Evolutionary conservation across 148 eudicot species (phyloP), one percentile per base, ranked within the genome.

Genomic region (Diospyros kaki): DNA sequence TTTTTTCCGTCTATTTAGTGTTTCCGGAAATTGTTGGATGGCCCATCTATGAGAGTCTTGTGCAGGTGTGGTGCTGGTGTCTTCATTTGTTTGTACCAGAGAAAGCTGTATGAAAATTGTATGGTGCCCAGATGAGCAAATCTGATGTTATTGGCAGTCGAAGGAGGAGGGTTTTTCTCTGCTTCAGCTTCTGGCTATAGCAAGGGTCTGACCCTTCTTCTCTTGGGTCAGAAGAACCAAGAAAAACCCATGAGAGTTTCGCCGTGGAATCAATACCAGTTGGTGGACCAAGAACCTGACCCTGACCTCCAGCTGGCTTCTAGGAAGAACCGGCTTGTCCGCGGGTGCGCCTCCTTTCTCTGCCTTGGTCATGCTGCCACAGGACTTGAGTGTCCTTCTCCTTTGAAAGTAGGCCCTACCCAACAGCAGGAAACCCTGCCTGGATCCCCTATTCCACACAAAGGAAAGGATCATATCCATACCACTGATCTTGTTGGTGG

Each of bases 91-190:
- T 61, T 67, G 70, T 55, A 9, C 72, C 9, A 4, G 46, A 38
- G 38, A 46, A 59, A 64, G 77, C 76, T 75, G 39, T 51, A 69
- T 13, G 77, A 53, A 66, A 64, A 78, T 84, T 54, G 61, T 75
- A 79, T 74, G 85, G 84, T 84, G 84, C 74, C 82, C 87, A 82
- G 85, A 94, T 94, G 98, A 91, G 86, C 86, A 89, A 94, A 83
- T 85, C 93, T 89, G 84, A 94, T 94, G 98, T 94, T 94, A 89
- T 84, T 94, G 72, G 93, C 98, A 83, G 98, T 90, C 72, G 96
- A 94, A 94, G 96, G 97, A 81, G 96, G 98, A 72, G 93, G 97
- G 76, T 94, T 94, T 81, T 94, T 94, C 92, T 92, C 98, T 74
- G 79, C 98, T 77, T 94, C 98, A 73, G 93, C 97, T 63, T 82